phyloP scores from a whole-genome alignment of 192 early-diverging fungal species.

The Mortierella alpina region DNA sequence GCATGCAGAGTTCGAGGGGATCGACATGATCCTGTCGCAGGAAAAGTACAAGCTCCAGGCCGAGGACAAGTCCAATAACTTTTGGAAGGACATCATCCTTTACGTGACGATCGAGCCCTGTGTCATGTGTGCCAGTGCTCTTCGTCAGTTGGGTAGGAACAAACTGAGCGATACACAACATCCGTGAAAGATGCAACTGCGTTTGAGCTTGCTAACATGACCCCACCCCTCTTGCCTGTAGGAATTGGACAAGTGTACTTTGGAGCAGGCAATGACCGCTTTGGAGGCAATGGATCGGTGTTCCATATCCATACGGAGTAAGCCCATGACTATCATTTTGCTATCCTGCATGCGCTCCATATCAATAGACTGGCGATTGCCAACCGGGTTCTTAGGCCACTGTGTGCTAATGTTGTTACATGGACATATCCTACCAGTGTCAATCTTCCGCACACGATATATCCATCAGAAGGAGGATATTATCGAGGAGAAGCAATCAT shows the following conservation, averaged over 20 bases:
- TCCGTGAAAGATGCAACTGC: not conserved
- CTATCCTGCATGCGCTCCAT: not conserved
- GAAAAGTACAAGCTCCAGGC: conserved; percentile 29
- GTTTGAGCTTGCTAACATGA: not conserved
- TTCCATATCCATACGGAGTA: conserved; percentile 81
- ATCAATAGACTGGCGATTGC: no score
- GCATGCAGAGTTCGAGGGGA: conserved; percentile 95
- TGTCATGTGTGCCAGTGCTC: conserved; percentile 96
- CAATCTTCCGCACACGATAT: conserved; percentile 58
- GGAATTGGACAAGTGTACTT: conserved; percentile 88
- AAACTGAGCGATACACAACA: not conserved
- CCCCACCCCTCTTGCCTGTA: conserved; percentile 1
- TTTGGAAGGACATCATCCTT: conserved; percentile 65
- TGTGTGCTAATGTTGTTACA: not conserved
- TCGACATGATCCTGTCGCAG: conserved; percentile 76
- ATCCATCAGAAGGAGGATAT: conserved; percentile 75
- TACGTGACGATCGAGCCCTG: conserved; percentile 99
- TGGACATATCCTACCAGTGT: conserved; percentile 10
- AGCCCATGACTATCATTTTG: conserved; percentile 10
- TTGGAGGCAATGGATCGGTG: conserved; percentile 97
- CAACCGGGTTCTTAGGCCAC: not conserved
- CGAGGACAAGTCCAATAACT: conserved; percentile 31
- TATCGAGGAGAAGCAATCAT: conserved; percentile 86
- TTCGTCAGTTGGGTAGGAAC: conserved; percentile 76
- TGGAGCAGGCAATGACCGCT: conserved; percentile 94